Base-by-base conservation (phyloP, 768 basidiomycete genomes). In the Suillus discolor region DNA sequence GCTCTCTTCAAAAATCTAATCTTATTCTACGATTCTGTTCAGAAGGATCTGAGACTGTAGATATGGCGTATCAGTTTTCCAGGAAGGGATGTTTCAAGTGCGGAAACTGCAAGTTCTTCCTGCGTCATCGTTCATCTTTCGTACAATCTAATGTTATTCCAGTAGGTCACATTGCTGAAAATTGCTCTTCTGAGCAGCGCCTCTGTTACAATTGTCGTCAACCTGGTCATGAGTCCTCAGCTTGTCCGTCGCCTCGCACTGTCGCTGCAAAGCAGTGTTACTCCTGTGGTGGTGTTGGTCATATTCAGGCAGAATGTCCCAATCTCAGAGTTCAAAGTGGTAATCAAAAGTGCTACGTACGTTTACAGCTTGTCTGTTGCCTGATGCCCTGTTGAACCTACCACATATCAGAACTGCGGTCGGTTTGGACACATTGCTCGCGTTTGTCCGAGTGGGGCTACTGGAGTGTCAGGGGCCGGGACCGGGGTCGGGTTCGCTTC, bases 91-190 rank as follows among this genome's bases (percentile, higher is more conserved):
- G 93, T 76, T 95, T 91, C 82, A 96, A 94, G 84, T 96, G 94
- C 76, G 94, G 94, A 76, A 94, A 94, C 79, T 84, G 94, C 93
- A 77, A 80, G 89, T 87, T 68, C 61, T 65, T 53, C 61, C 63
- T 69, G 49, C 65, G 65, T 44, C 54, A 41, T 62, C 51, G 62
- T 60, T 64, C 61, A 65, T 69, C 59, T 60, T 61, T 57, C 57
- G 66, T 68, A 68, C 51, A 36, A 70, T 62, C 69, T 66, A 59
- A 66, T 67, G 44, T 60, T 65, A 34, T 42, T 64, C 15, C 71
- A 96, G 94, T 96, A 75, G 94, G 94, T 57, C 94, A 97, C 77
- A 92, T 96, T 73, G 94, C 94, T 72, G 93, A 94, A 83, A 92
- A 90, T 72, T 97, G 94, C 76, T 85, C 93, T 55, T 93, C 92